Base-by-base conservation (phyloP, 2,329 filamentous ascomycete genomes). In the Ceratocystis lukuohia region DNA sequence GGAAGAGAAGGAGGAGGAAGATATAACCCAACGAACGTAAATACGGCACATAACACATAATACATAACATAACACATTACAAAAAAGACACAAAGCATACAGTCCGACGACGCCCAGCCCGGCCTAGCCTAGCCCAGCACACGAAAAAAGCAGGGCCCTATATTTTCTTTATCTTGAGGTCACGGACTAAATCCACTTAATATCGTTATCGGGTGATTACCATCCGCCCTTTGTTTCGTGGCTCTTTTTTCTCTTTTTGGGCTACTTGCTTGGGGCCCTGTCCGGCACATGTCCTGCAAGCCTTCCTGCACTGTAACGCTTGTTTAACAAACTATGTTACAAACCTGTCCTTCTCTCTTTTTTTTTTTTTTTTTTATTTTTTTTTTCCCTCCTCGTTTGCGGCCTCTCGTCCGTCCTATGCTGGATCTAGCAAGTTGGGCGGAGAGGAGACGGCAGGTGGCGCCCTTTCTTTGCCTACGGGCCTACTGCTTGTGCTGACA, bases 161-260 rank as follows among this genome's bases (percentile, higher is more conserved):
- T 50, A n/a, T 37, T 28, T 59, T 59, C 56, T 59, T 59, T 59
- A 59, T 59, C 56, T 33, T 15, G 56, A 59, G 7, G 28, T 30
- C 7, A 25, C 25, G 37, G 37, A 41, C 37, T 41, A 15, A 41
- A 53, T 53, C 48, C 48, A 53, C 48, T 53, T 53, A 53, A 53
- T 53, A 53, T 53, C 48, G 48, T 53, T 53, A 53, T 53, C 22
- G 48, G 48, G 48, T 25, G 48, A 28, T 15, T 28, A 22, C 25
- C 48, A 22, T 53, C 48, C 48, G 48, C 48, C 22, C 48, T 53
- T 53, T 53, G 48, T 53, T 53, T 53, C 37, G 56, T 59, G 28
- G 30, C 28, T 12, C 22, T 30, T 20, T 30, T 30, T 57, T 3
- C 15, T 57, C 30, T 30, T 59, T 30, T 33, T 59, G 28, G 12